A percentile compares a stretch with the other conserved stretches of the same genome.
phyloP scores from a whole-genome alignment of 2,329 filamentous ascomycete genomes.

The Bisporella sp. region DNA sequence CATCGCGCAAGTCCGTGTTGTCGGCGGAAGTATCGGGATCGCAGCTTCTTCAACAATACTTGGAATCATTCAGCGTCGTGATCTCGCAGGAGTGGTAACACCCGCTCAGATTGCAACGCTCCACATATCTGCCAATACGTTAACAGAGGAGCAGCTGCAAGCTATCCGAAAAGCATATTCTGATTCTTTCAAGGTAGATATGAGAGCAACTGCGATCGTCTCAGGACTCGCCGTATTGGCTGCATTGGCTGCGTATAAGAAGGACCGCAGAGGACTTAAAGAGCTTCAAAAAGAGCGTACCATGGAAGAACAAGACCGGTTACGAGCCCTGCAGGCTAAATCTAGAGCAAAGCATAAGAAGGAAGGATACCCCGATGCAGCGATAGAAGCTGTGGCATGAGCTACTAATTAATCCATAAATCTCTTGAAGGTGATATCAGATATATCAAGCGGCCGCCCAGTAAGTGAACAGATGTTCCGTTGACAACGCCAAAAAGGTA shows the following conservation, averaged over 20 bases:
- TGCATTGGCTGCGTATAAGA: background rate
- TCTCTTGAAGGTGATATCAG: no score
- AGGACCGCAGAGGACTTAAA: background rate
- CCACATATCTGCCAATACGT: background rate
- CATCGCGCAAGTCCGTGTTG: slow-evolving; percentile 2
- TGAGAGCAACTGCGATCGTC: background rate
- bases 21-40: slow-evolving; percentile 3
- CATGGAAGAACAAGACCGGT: background rate
- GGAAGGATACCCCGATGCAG: no score
- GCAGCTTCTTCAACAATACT: slow-evolving; percentile 1
- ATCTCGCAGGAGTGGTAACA: background rate
- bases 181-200: background rate
- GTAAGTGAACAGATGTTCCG: no score
- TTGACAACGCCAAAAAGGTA: no score
- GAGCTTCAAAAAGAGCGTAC: background rate
- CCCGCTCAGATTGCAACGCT: background rate
- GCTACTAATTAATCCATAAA: no score
- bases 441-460: no score
- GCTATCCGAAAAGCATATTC: background rate
- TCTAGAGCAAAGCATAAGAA: no score
- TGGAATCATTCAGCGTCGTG: background rate
- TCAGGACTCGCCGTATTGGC: background rate
- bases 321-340: background rate
- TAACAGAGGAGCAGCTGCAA: background rate
- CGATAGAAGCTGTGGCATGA: no score